Base-by-base conservation (phyloP, 2,329 filamentous ascomycete species). In the Erysiphe pulchra region DNA sequence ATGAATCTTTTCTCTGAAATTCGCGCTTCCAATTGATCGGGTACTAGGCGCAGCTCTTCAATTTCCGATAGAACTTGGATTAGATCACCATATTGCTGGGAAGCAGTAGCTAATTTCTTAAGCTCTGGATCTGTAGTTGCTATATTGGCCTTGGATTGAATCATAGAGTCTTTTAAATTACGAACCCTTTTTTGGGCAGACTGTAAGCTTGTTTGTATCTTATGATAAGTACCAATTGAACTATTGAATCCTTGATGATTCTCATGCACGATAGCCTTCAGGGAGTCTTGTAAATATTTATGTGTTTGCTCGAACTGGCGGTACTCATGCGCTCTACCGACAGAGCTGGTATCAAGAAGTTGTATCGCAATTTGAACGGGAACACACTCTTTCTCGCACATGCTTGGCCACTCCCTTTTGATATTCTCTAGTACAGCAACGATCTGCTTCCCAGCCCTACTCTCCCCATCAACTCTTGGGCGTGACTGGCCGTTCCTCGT, bases 201-300 rank as follows among this genome's bases (percentile, higher is more conserved):
- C 55, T 87, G 81, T 52, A 98, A 90, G 62, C 84, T 93, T 45
- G 77, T 75, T 61, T 98, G 90, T 50, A 98, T 98, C 62, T 92
- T 94, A 66, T 98, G 92, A 58, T 95, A 98, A 17, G 87, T 95
- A 60, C 87, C 90, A 51, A 98, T 95, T 44, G 87, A 94, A 61
- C 84, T 93, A 63, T 95, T 98, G 70, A 98, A 98, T 42, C 90
- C 92, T 61, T 98, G 90, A 58, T 98, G 87, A 58, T 98, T 87
- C 63, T 98, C 87, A 60, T 98, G 93, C 24, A 98, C 90, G 54
- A 98, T 93, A 32, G 77, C 76, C 61, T 93, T 94, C 47, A 98
- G 68, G 10, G 87, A 86, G 54, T 80, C 79, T 59, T 98, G 86
- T n/a, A 98, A 72, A 58, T 90, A 83, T 51, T 75, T 69, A 60